Evolutionary conservation across 495 filamentous ascomycete species (phyloP).

Genomic region (Annulohypoxylon moriforme): DNA sequence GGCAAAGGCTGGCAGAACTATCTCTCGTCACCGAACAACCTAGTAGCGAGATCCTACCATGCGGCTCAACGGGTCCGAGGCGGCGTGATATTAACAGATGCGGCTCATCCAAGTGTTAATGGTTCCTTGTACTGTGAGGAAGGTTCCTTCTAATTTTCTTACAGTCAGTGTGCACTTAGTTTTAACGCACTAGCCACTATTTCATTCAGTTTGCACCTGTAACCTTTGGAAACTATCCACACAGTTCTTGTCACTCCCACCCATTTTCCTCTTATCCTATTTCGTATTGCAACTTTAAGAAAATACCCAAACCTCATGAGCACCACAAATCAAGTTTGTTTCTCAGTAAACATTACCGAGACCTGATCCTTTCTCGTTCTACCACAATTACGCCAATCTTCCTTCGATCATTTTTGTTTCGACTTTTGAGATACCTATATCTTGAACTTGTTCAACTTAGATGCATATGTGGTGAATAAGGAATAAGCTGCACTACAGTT

Average conservation of each 20-base stretch:
- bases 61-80: slow-evolving; percentile 1
- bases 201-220: neutral
- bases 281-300: neutral
- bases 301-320: neutral
- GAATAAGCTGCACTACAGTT: neutral
- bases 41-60: slow-evolving; percentile 3
- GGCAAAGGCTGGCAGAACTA: neutral
- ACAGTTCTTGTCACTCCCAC: neutral
- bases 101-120: neutral
- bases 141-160: neutral
- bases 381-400: neutral
- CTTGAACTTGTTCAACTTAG: neutral
- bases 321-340: neutral
- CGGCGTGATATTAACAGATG: slow-evolving; percentile 1
- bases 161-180: neutral
- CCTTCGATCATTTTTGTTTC: neutral
- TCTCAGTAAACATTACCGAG: neutral
- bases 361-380: neutral
- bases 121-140: neutral
- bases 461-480: neutral
- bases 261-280: neutral
- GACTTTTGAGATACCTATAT: neutral
- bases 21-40: neutral
- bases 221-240: neutral
- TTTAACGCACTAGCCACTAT: neutral